A percentile compares a stretch with the other conserved stretches of the same genome.
These are phyloP conservation scores for Aspergillus ibericus DNA, from an alignment of 2,329 filamentous ascomycete genomes.

Conservation along the genomic window DNA sequence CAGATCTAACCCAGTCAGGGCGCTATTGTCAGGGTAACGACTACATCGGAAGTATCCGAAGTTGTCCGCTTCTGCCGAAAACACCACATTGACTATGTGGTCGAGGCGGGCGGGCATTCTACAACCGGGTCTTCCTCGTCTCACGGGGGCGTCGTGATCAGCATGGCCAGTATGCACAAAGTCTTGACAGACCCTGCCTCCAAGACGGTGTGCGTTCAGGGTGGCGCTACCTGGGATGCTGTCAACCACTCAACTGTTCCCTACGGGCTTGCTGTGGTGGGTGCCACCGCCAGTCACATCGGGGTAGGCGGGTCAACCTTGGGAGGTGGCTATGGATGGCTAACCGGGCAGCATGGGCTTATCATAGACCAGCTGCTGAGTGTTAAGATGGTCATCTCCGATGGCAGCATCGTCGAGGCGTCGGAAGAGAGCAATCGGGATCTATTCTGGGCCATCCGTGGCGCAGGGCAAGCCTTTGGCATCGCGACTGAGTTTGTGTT, in stretches of 20 bases:
- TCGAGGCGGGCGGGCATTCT: constrained; percentile 59
- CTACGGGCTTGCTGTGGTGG: not conserved
- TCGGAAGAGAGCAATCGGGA: constrained; percentile 47
- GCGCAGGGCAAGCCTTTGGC: constrained; percentile 45
- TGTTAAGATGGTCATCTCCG: constrained; percentile 6
- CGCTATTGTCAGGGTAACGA: constrained; percentile 15
- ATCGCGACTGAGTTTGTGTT: constrained; percentile 44
- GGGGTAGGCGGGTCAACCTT: not conserved
- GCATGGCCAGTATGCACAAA: constrained; percentile 53
- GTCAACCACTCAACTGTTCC: not conserved
- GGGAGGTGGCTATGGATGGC: not conserved
- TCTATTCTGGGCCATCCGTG: constrained; percentile 49
- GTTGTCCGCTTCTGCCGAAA: constrained; percentile 40
- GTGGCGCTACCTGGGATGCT: constrained; percentile 56
- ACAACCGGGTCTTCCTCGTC: constrained; percentile 54
- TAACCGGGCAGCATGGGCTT: not conserved
- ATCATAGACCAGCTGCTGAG: not conserved
- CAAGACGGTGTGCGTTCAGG: constrained; percentile 51
- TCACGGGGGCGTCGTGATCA: constrained; percentile 56
- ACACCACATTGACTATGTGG: constrained; percentile 51
- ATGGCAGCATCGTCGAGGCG: constrained; percentile 35
- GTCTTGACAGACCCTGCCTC: constrained; percentile 51
- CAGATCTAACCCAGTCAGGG: constrained; percentile 7
- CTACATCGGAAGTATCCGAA: constrained; percentile 5
- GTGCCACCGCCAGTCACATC: not conserved